phyloP scores from a whole-genome alignment of 441 rosid species.

The Brassica balearica region DNA sequence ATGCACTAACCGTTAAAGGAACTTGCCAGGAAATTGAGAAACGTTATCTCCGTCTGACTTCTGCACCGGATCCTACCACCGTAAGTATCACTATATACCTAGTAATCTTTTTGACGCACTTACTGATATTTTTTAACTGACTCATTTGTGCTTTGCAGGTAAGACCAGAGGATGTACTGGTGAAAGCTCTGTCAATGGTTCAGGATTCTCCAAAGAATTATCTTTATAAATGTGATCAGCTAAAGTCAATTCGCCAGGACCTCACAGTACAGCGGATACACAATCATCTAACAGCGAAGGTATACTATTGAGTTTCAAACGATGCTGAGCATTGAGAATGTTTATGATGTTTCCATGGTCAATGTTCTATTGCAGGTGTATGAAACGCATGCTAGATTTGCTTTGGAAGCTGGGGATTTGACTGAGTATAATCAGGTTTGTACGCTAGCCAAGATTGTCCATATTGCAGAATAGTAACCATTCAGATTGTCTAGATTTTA shows the following conservation, averaged over 20 bases:
- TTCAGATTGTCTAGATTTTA: slow-evolving; percentile 14
- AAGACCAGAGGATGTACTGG: slow-evolving; percentile 97
- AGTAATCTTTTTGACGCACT: slow-evolving; percentile 19
- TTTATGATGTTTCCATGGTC: slow-evolving; percentile 25
- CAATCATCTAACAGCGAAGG: slow-evolving; percentile 90
- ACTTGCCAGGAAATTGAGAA: slow-evolving; percentile 97
- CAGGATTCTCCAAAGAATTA: slow-evolving; percentile 89
- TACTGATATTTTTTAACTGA: slow-evolving; percentile 23
- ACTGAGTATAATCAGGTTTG: slow-evolving; percentile 96
- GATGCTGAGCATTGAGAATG: slow-evolving; percentile 12
- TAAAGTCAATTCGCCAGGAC: slow-evolving; percentile 99
- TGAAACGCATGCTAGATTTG: slow-evolving; percentile 97
- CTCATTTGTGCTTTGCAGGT: slow-evolving; percentile 59
- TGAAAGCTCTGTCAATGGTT: slow-evolving; percentile 86
- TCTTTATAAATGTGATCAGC: slow-evolving; percentile 95
- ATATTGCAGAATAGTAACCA: slow-evolving; percentile 20
- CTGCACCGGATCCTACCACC: slow-evolving; percentile 97
- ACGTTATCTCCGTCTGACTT: slow-evolving; percentile 98
- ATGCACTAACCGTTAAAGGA: slow-evolving; percentile 95
- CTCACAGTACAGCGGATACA: slow-evolving; percentile 93
- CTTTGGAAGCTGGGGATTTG: slow-evolving; percentile 91
- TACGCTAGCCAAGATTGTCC: slow-evolving; percentile 15
- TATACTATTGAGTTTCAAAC: slow-evolving; percentile 20
- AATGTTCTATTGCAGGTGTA: slow-evolving; percentile 71
- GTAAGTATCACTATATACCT: slow-evolving; percentile 53